Evolutionary conservation across 192 early-diverging fungal genomes (phyloP), one percentile per base, ranked within the genome.

Genomic region (Dispira simplex): DNA sequence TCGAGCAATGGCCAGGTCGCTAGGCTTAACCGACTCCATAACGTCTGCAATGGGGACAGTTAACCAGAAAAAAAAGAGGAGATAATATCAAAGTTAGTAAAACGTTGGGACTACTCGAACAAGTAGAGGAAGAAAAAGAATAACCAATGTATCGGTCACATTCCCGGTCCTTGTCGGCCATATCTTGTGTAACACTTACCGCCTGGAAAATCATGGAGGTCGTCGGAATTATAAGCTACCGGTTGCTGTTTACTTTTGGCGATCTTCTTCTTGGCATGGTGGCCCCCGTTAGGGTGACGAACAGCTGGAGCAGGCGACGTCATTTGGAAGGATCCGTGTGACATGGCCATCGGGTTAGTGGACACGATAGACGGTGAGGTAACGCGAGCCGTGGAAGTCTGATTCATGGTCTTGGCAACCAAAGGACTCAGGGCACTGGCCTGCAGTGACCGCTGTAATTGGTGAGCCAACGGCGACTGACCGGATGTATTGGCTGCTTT

Each of bases 1-100:
- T 32, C 83, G 67, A 44, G 77, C 78, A 66, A 84, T 81, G 28
- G 83, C 75, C n/a, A 84, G 72, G 60, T 84, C 83, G 56, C 72
- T 69, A 6, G 82, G 63, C 21, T 78, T 77, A 46, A 83, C 68
- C 60, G 77, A 70, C 47, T 84, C 83, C 45, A 83, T 62, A 54
- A 81, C 83, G 55, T 84, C 83, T 79, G 65, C 47, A 44, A 59
- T 28, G 21, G 44, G 28, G 65, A 46, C 16, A n/a, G 3, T 6
- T 3, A 0, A 43, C 18, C 8, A 28, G 44, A 25, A 18, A 45
- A 20, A 10, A 10, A 20, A 51, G 11, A 10, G 43, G 16, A 0
- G 39, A 39, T 1, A 39, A 39, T 4, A 39, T 39, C 32, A 39
- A 6, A 4, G 32, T 39, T 39, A 39, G 32, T 39, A 39, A 39